Conservation (phyloP, 1,139 yeast genomes). For the Nakaseomyces bracarensis region DNA sequence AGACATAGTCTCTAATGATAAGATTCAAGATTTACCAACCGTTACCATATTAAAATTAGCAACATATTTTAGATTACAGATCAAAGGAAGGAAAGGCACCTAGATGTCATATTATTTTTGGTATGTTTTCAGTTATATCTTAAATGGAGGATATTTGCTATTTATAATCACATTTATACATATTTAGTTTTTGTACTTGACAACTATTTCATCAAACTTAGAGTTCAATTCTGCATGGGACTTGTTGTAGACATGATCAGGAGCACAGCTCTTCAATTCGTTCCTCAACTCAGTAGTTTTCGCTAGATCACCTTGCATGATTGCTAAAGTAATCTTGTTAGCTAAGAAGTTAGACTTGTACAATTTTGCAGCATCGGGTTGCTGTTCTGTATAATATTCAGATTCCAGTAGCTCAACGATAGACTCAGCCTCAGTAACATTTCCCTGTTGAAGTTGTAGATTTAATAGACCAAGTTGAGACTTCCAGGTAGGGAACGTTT, state of each 20-base stretch:
- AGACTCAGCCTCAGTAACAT: conserved; percentile 38
- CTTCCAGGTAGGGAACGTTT: conserved; percentile 32
- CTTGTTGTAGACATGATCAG: conserved; percentile 40
- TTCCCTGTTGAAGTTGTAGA: conserved; percentile 36
- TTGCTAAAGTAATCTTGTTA: conserved; percentile 45
- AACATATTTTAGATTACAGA: no score
- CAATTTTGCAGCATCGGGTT: conserved; percentile 19
- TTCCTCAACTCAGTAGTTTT: conserved; percentile 36
- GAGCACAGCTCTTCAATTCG: conserved; percentile 37
- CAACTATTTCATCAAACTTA: conserved; percentile 47
- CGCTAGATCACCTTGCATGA: conserved; percentile 39
- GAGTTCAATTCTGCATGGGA: conserved; percentile 42
- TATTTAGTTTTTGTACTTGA: conserved; percentile 34
- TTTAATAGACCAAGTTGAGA: conserved; percentile 34
- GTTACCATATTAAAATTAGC: no score
- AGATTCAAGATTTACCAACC: no score
- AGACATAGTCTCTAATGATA: conserved; percentile 4
- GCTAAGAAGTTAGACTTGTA: conserved; percentile 42
- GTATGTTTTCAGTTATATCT: no score
- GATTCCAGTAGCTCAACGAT: conserved; percentile 31
- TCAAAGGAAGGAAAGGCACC: no score
- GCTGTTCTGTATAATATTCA: conserved; percentile 26
- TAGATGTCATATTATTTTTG: no score
- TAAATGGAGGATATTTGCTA: no score
- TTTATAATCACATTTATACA: background rate